Conservation (phyloP, 192 early-diverging fungal genomes). For the Rhizophagus prolifer region DNA sequence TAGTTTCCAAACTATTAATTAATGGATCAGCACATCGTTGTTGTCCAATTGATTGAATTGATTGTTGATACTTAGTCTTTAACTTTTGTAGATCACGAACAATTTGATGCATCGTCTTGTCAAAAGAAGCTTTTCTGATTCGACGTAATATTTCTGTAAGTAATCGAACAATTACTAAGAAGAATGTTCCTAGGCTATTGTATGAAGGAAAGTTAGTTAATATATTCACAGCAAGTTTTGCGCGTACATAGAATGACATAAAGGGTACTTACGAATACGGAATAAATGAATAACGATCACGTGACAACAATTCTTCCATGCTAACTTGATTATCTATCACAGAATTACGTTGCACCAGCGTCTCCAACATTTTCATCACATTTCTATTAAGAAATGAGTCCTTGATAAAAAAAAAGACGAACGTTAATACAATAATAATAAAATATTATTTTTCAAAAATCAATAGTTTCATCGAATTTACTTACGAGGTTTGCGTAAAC, state of each 20-base stretch:
- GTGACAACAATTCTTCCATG: background rate
- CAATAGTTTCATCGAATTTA: too few species aligned
- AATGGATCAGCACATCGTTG: conserved; percentile 16
- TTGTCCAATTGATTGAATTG: conserved; percentile 2
- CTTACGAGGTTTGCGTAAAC: too few species aligned
- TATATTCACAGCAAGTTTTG: too few species aligned
- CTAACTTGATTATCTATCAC: conserved; percentile 9
- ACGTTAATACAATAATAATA: background rate
- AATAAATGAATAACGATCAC: too few species aligned
- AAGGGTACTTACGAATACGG: too few species aligned
- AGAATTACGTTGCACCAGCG: too few species aligned
- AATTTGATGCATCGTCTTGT: conserved; percentile 1
- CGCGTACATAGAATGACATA: too few species aligned
- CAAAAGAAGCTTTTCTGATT: conserved; percentile 32
- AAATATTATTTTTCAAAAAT: too few species aligned
- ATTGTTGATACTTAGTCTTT: background rate
- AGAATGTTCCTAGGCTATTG: conserved; percentile 3
- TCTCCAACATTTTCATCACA: conserved; percentile 12
- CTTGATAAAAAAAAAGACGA: conserved; percentile 17
- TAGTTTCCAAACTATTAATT: background rate
- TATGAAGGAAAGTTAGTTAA: too few species aligned
- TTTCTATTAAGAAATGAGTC: too few species aligned
- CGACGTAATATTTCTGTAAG: conserved; percentile 41
- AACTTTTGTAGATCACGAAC: background rate
- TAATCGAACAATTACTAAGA: conserved; percentile 37